Percentiles rank a stretch among this genome's conserved stretches.
These are phyloP conservation scores for Boletus barrowsii DNA, from an alignment of 768 basidiomycete species.

Conservation along the genomic window DNA sequence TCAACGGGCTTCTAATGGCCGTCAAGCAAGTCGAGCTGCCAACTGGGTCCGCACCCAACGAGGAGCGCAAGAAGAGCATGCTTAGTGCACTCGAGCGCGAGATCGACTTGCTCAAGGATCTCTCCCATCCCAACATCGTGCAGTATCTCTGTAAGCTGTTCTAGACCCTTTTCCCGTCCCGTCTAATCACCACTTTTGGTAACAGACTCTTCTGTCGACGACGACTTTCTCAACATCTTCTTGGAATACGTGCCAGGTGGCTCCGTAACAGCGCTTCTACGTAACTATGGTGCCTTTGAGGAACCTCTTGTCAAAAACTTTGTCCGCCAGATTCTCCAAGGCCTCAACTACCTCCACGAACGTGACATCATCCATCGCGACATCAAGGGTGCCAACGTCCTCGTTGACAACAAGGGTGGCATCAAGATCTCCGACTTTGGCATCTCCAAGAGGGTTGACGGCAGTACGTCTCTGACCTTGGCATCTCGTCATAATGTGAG, in stretches of 20 bases:
- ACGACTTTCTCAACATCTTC: slow-evolving; percentile 91
- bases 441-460: slow-evolving; percentile 96
- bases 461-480: slow-evolving; percentile 58
- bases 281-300: slow-evolving; percentile 93
- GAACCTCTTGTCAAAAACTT: slow-evolving; percentile 90
- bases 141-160: slow-evolving; percentile 85
- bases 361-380: slow-evolving; percentile 96
- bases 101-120: slow-evolving; percentile 87
- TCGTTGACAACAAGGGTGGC: slow-evolving; percentile 96
- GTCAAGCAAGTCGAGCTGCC: slow-evolving; percentile 97
- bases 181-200: background rate
- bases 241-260: slow-evolving; percentile 96
- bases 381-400: slow-evolving; percentile 98
- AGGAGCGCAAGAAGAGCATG: slow-evolving; percentile 93
- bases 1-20: slow-evolving; percentile 89
- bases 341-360: slow-evolving; percentile 88
- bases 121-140: slow-evolving; percentile 95
- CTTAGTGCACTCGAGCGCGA: slow-evolving; percentile 88
- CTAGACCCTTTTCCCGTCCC: background rate
- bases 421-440: slow-evolving; percentile 98
- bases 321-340: slow-evolving; percentile 86
- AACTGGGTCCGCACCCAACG: slow-evolving; percentile 76
- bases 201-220: slow-evolving; percentile 90
- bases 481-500: slow-evolving; percentile 20
- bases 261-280: slow-evolving; percentile 84